Evolutionary conservation across 1,284 basidiomycete species (phyloP).

Genomic region (Flammula alnicola): DNA sequence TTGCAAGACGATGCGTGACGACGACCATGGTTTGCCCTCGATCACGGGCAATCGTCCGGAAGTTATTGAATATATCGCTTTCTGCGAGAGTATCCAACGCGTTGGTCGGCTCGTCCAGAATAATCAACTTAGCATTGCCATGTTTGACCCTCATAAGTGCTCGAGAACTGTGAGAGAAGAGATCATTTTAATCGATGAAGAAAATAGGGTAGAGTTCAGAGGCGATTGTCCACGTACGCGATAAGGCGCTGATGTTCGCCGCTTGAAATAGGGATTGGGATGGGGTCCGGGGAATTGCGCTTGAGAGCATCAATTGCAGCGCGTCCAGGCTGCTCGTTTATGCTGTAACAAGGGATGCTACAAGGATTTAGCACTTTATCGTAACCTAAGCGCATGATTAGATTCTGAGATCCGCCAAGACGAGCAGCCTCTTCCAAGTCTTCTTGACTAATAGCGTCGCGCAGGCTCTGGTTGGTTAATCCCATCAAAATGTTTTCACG

Average conservation of each 20-base stretch:
- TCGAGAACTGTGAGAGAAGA: conserved; percentile 36
- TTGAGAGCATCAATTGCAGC: conserved; percentile 29
- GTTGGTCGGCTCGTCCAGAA: conserved; percentile 45
- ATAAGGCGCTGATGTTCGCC: conserved; percentile 49
- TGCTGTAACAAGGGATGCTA: conserved; percentile 27
- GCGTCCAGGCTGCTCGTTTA: conserved; percentile 25
- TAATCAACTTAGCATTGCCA: conserved; percentile 35
- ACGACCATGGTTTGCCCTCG: conserved; percentile 42
- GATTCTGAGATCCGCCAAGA: conserved; percentile 39
- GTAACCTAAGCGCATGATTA: conserved; percentile 38
- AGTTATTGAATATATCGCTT: conserved; percentile 36
- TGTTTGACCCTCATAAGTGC: conserved; percentile 42
- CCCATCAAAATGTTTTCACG: conserved; percentile 47
- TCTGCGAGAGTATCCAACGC: conserved; percentile 41
- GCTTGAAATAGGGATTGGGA: conserved; percentile 25
- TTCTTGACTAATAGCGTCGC: conserved; percentile 11
- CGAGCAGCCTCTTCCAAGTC: conserved; percentile 38
- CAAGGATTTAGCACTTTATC: conserved; percentile 42
- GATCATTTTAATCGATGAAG: no score
- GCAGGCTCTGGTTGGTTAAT: conserved; percentile 21
- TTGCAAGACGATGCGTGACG: conserved; percentile 43
- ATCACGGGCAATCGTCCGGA: conserved; percentile 29
- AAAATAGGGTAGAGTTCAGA: no score
- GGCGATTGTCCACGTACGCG: no score
- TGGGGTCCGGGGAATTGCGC: conserved; percentile 16